These are phyloP conservation scores for Dysphania ambrosioides DNA, from an alignment of 148 eudicot genomes.

Conservation along the genomic window DNA sequence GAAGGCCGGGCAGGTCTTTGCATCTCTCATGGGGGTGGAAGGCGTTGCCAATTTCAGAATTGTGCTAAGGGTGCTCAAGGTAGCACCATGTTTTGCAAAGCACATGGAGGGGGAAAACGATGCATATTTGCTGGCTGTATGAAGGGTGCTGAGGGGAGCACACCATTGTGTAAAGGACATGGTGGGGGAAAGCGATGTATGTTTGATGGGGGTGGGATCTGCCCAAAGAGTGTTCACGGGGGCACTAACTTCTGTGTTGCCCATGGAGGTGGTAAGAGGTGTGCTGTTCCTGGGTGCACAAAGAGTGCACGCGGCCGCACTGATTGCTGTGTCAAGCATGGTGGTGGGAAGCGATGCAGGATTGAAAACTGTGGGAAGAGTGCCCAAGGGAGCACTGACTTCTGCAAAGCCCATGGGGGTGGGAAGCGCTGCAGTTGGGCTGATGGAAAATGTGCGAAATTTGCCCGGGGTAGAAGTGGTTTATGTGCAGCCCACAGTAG, in stretches of 20 bases:
- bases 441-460: conserved; percentile 71
- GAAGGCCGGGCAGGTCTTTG: conserved; percentile 90
- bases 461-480: conserved; percentile 90
- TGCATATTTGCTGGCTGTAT: conserved; percentile 83
- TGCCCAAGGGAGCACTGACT: conserved; percentile 95
- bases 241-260: conserved; percentile 89
- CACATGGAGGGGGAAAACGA: conserved; percentile 95
- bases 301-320: conserved; percentile 95
- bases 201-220: conserved; percentile 84
- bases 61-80: conserved; percentile 93
- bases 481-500: conserved; percentile 84
- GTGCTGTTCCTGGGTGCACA: conserved; percentile 67
- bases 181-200: conserved; percentile 95
- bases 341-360: conserved; percentile 90
- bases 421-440: conserved; percentile 88
- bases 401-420: conserved; percentile 96
- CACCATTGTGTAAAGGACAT: conserved; percentile 90
- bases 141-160: conserved; percentile 97
- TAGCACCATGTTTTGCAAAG: conserved; percentile 77
- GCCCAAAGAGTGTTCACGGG: conserved; percentile 95
- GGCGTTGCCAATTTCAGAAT: conserved; percentile 60
- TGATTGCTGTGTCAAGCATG: conserved; percentile 84
- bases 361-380: conserved; percentile 75
- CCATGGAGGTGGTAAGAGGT: conserved; percentile 97
- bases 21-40: conserved; percentile 95